A percentile compares a stretch with the other conserved stretches of the same genome.
These are phyloP conservation scores for Eutrema heterophyllum DNA, from an alignment of 345 rosid genomes.

Conservation along the genomic window DNA sequence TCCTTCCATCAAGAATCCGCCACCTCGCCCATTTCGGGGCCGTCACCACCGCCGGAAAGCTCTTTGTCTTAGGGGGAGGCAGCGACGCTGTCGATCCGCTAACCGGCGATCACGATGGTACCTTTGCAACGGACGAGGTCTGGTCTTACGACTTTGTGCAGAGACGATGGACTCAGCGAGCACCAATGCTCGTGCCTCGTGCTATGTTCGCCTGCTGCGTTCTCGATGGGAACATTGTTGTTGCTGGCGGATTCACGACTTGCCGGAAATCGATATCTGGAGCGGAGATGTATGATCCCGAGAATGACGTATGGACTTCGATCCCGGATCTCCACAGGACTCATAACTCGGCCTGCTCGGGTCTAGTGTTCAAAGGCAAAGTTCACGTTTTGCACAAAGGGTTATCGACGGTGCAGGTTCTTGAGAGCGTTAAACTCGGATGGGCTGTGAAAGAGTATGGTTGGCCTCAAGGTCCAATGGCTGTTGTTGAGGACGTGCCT, in stretches of 20 bases:
- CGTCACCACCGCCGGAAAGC: slow-evolving; percentile 57
- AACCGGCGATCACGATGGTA: slow-evolving; percentile 95
- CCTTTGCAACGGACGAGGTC: slow-evolving; percentile 86
- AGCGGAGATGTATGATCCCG: slow-evolving; percentile 92
- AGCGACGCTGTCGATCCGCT: slow-evolving; percentile 90
- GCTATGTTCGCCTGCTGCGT: slow-evolving; percentile 95
- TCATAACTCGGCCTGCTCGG: slow-evolving; percentile 91
- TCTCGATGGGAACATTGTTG: slow-evolving; percentile 78
- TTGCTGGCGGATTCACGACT: slow-evolving; percentile 92
- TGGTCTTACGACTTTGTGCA: slow-evolving; percentile 87
- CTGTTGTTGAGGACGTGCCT: slow-evolving; percentile 59
- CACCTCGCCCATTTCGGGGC: slow-evolving; percentile 85
- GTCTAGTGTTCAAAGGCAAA: slow-evolving; percentile 61
- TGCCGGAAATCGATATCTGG: slow-evolving; percentile 83
- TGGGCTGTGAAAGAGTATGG: slow-evolving; percentile 80
- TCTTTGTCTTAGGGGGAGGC: slow-evolving; percentile 92
- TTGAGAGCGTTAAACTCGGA: slow-evolving; percentile 51
- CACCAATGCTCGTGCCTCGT: slow-evolving; percentile 89
- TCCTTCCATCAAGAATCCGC: slow-evolving; percentile 80
- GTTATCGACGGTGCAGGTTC: slow-evolving; percentile 74
- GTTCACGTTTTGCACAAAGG: slow-evolving; percentile 89
- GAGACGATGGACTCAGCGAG: slow-evolving; percentile 59
- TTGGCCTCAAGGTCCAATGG: slow-evolving; percentile 92
- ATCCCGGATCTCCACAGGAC: slow-evolving; percentile 83
- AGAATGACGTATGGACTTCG: slow-evolving; percentile 66